Evolutionary conservation across 2,329 filamentous ascomycete genomes (phyloP).

Genomic region (Trichoderma brevicompactum): DNA sequence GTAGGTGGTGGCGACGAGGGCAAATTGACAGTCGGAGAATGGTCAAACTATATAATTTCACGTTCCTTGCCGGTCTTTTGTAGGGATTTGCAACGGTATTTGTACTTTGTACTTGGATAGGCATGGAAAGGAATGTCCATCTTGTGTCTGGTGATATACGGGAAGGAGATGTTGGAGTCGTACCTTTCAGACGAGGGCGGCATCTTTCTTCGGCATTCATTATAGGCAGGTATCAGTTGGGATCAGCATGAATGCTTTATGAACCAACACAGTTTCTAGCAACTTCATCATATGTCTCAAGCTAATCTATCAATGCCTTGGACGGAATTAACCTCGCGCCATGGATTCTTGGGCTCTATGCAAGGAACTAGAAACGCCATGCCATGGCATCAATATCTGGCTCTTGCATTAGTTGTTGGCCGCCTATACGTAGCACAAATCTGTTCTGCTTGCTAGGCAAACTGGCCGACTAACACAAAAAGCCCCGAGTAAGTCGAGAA

Average conservation of each 20-base stretch:
- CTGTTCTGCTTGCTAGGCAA: not conserved
- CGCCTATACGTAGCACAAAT: not conserved
- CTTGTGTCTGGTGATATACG: conserved; percentile 10
- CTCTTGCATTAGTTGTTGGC: not conserved
- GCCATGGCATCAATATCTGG: not conserved
- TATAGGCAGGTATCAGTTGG: not conserved
- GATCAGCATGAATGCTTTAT: too few species aligned
- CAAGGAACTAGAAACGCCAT: too few species aligned
- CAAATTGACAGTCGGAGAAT: not conserved
- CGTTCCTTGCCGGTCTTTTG: too few species aligned
- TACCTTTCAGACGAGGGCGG: not conserved
- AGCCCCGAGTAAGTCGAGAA: not conserved
- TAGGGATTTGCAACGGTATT: too few species aligned
- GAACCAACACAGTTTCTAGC: not conserved
- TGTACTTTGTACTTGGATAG: too few species aligned
- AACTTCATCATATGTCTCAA: not conserved
- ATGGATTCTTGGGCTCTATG: too few species aligned
- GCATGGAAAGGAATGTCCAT: not conserved
- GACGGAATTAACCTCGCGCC: too few species aligned
- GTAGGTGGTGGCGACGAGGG: not conserved
- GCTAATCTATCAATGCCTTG: too few species aligned
- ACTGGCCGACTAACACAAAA: not conserved
- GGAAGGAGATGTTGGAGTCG: not conserved
- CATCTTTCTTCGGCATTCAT: not conserved
- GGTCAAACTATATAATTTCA: not conserved